Evolutionary conservation across 331 rosid genomes (phyloP).

Genomic region (Acacia concinna): DNA sequence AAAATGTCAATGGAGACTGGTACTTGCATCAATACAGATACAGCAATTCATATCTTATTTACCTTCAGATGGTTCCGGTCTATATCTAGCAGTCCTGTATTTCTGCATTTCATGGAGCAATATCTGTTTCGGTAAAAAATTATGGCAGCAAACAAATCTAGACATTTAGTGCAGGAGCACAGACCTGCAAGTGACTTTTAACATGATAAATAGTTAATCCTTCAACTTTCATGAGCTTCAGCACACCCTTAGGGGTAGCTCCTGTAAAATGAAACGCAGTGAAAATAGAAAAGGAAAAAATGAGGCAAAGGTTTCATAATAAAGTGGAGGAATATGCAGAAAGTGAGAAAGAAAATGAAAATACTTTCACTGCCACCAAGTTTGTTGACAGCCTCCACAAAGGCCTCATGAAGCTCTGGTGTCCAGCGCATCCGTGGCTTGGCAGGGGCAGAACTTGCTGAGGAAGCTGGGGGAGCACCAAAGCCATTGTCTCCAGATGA

Average conservation of each 20-base stretch:
- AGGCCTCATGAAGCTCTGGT: constrained; percentile 96
- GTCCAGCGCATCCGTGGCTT: constrained; percentile 99
- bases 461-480: constrained; percentile 50
- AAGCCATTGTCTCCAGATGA: constrained; percentile 54
- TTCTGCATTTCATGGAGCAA: constrained; percentile 73
- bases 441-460: constrained; percentile 58
- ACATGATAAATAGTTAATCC: constrained; percentile 95
- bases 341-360: constrained; percentile 32
- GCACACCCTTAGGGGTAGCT: constrained; percentile 99
- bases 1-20: neutral
- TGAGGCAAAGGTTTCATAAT: constrained; percentile 36
- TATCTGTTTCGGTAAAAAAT: constrained; percentile 33
- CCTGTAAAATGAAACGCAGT: constrained; percentile 46
- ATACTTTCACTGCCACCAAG: constrained; percentile 99
- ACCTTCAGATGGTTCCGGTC: constrained; percentile 96
- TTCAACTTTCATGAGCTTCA: constrained; percentile 95
- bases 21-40: neutral
- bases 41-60: constrained; percentile 37
- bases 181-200: constrained; percentile 97
- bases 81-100: constrained; percentile 98
- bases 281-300: constrained; percentile 6
- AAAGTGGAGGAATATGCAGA: constrained; percentile 4
- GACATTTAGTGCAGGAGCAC: constrained; percentile 11
- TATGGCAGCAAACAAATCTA: constrained; percentile 33
- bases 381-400: constrained; percentile 94